Evolutionary conservation across 441 rosid genomes (phyloP).

Genomic region (Arabidopsis hybrid): DNA sequence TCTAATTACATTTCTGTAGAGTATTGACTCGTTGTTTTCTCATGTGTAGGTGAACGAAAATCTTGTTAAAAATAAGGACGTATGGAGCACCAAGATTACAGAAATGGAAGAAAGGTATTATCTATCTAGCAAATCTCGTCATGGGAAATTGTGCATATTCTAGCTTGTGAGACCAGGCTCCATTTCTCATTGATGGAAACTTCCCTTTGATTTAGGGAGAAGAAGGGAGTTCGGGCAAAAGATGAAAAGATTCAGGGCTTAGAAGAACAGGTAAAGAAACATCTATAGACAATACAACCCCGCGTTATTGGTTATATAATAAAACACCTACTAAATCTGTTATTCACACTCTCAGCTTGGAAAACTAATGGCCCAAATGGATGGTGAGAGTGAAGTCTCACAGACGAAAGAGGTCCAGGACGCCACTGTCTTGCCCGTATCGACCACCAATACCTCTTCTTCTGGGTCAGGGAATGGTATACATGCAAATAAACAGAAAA

Average conservation of each 20-base stretch:
- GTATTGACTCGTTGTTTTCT: constrained; percentile 14
- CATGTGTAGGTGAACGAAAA: constrained; percentile 74
- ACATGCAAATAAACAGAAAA: constrained; percentile 38
- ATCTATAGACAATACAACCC: constrained; percentile 2
- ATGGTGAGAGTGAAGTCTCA: constrained; percentile 54
- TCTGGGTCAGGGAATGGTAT: constrained; percentile 23
- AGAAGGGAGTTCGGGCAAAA: constrained; percentile 56
- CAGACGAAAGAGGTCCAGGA: constrained; percentile 51
- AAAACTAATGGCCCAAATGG: constrained; percentile 68
- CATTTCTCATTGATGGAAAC: constrained; percentile 25
- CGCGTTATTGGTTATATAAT: background rate
- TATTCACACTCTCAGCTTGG: constrained; percentile 58
- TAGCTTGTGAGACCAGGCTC: background rate
- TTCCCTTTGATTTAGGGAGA: constrained; percentile 58
- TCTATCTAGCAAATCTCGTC: background rate
- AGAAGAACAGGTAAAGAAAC: constrained; percentile 69
- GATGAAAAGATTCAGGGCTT: constrained; percentile 65
- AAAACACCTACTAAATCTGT: background rate
- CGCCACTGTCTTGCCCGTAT: constrained; percentile 46
- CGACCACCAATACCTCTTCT: constrained; percentile 41
- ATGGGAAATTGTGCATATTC: constrained; percentile 3
- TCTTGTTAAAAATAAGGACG: constrained; percentile 80
- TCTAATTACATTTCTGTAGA: background rate
- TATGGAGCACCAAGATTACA: constrained; percentile 76
- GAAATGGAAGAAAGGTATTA: constrained; percentile 83